Conservation (phyloP, 1,139 yeast species). For the Pichia sp. region DNA sequence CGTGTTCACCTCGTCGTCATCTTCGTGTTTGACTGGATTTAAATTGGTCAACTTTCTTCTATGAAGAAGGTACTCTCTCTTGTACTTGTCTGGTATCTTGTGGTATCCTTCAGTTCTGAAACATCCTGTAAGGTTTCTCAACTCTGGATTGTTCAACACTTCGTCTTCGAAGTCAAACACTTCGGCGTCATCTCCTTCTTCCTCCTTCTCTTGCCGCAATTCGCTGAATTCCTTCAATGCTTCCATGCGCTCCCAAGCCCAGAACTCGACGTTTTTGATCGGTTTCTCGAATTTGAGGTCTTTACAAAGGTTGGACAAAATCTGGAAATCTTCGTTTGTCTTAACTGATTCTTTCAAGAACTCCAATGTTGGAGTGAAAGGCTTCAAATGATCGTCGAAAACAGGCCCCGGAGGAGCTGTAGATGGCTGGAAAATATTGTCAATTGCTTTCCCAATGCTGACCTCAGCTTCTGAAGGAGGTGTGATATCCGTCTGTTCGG, state of each 20-base stretch:
- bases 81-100: conserved; percentile 69
- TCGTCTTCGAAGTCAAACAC: conserved; percentile 26
- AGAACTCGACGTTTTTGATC: conserved; percentile 48
- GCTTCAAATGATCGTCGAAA: conserved; percentile 40
- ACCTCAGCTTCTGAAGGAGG: conserved; percentile 23
- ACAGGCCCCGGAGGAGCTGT: conserved; percentile 47
- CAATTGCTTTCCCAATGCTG: conserved; percentile 25
- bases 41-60: conserved; percentile 54
- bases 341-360: conserved; percentile 53
- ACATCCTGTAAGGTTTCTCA: conserved; percentile 49
- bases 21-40: conserved; percentile 56
- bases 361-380: conserved; percentile 40
- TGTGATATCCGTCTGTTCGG: conserved; percentile 22
- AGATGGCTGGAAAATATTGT: conserved; percentile 44
- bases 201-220: conserved; percentile 25
- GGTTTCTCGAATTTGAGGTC: conserved; percentile 25
- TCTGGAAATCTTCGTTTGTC: conserved; percentile 69
- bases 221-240: conserved; percentile 27
- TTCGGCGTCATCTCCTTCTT: conserved; percentile 31
- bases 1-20: conserved; percentile 41
- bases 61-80: conserved; percentile 77
- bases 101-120: conserved; percentile 73
- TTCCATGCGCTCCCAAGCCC: conserved; percentile 65
- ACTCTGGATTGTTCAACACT: conserved; percentile 20
- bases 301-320: conserved; percentile 46